Base-by-base conservation (phyloP, 306 rosid species). In the Cucurbita argyrosperma region DNA sequence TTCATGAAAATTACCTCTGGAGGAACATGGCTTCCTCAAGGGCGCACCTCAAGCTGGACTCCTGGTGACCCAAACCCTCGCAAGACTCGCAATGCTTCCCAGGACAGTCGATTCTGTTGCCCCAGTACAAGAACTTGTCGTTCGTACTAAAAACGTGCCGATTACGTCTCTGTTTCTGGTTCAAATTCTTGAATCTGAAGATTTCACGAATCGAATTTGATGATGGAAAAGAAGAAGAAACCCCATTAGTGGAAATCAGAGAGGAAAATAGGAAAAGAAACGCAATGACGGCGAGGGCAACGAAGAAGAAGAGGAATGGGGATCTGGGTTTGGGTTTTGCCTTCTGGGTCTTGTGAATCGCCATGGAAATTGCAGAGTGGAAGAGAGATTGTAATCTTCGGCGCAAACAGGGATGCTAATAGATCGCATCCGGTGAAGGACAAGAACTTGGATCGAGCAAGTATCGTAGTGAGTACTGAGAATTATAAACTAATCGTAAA, bases 1-100 rank as follows among this genome's bases (percentile, higher is more conserved):
- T 23, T 21, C 8, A 37, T 1, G 53, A 0, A 7, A 23, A 26
- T 46, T 71, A 86, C 90, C 88, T 89, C 11, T 39, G 74, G 46
- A 94, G 98, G 42, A 79, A 90, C 79, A 89, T 53, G 62, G 99
- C 97, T 53, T 94, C 99, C 81, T 91, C 96, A 4, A 94, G 92
- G 58, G 96, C 99, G 43, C 99, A 89, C 74, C 99, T 77, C 79
- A 94, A 97, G 85, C 99, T 94, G 18, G 99, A 91, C 69, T 94
- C 99, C 76, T 94, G 97, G 80, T 94, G 97, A 61, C 96, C 99
- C 74, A 94, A 83, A 47, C 99, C 99, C 72, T 85, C 97, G 21
- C 97, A 94, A 18, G 96, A 79, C 1, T 83, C 81, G 61, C 97
- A 91, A 55, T 94, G 99, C 70, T 91, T 94, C 8, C 97, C 99